These are phyloP conservation scores for Trichosporon coremiiforme DNA, from an alignment of 1,284 basidiomycete species.

Conservation along the genomic window DNA sequence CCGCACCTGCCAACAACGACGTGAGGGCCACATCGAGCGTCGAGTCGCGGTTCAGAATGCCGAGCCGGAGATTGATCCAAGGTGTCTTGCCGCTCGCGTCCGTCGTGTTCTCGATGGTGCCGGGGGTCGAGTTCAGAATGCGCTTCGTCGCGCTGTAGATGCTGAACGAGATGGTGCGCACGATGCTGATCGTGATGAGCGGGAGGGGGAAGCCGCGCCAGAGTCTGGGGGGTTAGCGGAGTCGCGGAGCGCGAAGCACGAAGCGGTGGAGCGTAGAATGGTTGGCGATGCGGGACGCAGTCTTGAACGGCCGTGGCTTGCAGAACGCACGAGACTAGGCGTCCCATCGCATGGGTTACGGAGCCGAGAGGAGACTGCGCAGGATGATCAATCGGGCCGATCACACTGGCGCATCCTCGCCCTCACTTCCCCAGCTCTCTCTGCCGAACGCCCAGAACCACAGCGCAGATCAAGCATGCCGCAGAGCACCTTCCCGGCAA, in stretches of 20 bases:
- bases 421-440: no score
- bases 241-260: background rate
- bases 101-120: background rate
- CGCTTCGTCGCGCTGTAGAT: slow-evolving; percentile 91
- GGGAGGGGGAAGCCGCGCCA: slow-evolving; percentile 64
- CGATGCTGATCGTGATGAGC: slow-evolving; percentile 92
- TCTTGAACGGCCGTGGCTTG: no score
- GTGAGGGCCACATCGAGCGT: slow-evolving; percentile 71
- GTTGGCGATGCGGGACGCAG: background rate
- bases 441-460: no score
- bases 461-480: no score
- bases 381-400: no score
- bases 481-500: no score
- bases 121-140: slow-evolving; percentile 62
- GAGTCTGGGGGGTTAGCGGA: slow-evolving; percentile 48
- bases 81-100: slow-evolving; percentile 27
- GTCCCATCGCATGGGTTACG: no score
- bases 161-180: slow-evolving; percentile 86
- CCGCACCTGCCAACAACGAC: slow-evolving; percentile 52
- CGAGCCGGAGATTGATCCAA: slow-evolving; percentile 45
- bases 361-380: no score
- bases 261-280: background rate
- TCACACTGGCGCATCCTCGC: no score
- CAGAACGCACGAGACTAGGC: no score
- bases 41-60: slow-evolving; percentile 44